Base-by-base conservation (phyloP, 163 green algal genomes). In the Chlorella variabilis region DNA sequence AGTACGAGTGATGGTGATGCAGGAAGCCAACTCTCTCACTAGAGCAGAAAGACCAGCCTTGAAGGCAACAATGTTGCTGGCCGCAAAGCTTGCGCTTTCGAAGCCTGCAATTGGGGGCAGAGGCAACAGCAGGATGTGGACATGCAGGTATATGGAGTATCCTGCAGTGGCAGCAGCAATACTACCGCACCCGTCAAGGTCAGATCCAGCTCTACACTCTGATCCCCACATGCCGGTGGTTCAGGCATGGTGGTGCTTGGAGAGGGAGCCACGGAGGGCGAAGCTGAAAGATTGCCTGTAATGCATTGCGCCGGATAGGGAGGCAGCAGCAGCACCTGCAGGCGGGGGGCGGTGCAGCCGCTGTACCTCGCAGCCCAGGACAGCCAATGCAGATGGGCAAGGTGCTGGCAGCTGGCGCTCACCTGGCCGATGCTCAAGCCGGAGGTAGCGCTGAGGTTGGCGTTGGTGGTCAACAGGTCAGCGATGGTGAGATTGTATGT, bases 381-480 rank as follows among this genome's bases (percentile, higher is more conserved):
- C 45, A 15, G 11, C 45, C 11, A 15, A 54, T 15, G 15, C 15
- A 54, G 11, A 54, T 54, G 15, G 45, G 45, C 11, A 11, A 54
- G n/a, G n/a, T n/a, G n/a, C n/a, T n/a, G n/a, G n/a, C n/a, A n/a
- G n/a, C n/a, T n/a, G n/a, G 45, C 27, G 8, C 66, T 3, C 9
- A 45, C 69, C 49, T 81, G 66, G 20, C 82, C 65, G 1, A 69
- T 59, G 20, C 38, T 56, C 17, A 87, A 67, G 2, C 59, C 59
- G 17, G 74, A 65, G 61, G 67, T 48, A 3, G 58, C 42, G 29
- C 58, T 61, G 9, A 81, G 54, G 25, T 21, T 38, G 38, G 67
- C 27, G 58, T 87, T 87, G 48, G 80, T 75, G 17, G 82, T n/a
- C 2, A 86, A 34, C 4, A 87, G 23, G 45, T 87, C 82, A 31